Evolutionary conservation across 2,329 filamentous ascomycete genomes (phyloP).

Genomic region (Aspergillus carbonarius): DNA sequence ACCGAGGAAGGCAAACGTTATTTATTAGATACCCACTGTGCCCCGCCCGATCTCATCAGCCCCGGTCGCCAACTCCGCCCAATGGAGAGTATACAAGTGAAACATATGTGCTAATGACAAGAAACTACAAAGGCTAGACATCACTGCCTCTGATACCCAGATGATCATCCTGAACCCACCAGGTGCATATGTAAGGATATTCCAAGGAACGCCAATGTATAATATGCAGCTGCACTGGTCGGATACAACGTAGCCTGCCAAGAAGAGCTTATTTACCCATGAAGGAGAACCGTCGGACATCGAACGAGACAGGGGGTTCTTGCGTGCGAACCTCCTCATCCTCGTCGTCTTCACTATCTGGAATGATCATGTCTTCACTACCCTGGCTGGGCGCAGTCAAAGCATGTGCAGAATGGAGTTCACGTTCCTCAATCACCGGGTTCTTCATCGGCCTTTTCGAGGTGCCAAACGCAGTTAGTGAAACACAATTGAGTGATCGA

Average conservation of each 20-base stretch:
- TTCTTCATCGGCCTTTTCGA: neutral
- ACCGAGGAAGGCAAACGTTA: too few species aligned
- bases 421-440: neutral
- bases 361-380: slow-evolving; percentile 54
- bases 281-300: slow-evolving; percentile 41
- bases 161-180: neutral
- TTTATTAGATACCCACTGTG: too few species aligned
- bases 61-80: neutral
- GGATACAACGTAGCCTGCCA: neutral
- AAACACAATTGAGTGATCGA: slow-evolving; percentile 34
- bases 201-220: slow-evolving; percentile 5
- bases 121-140: neutral
- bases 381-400: slow-evolving; percentile 33
- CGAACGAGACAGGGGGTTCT: slow-evolving; percentile 23
- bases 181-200: neutral
- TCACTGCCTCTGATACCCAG: neutral
- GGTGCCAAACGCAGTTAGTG: slow-evolving; percentile 1
- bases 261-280: slow-evolving; percentile 8
- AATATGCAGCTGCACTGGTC: neutral
- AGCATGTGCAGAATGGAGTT: neutral
- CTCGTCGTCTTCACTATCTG: slow-evolving; percentile 50
- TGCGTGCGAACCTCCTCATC: slow-evolving; percentile 16
- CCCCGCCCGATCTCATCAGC: neutral
- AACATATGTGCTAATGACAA: slow-evolving; percentile 7
- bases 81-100: neutral